Evolutionary conservation across 202 grass and related monocot genomes (phyloP).

Genomic region (Digitaria exilis): DNA sequence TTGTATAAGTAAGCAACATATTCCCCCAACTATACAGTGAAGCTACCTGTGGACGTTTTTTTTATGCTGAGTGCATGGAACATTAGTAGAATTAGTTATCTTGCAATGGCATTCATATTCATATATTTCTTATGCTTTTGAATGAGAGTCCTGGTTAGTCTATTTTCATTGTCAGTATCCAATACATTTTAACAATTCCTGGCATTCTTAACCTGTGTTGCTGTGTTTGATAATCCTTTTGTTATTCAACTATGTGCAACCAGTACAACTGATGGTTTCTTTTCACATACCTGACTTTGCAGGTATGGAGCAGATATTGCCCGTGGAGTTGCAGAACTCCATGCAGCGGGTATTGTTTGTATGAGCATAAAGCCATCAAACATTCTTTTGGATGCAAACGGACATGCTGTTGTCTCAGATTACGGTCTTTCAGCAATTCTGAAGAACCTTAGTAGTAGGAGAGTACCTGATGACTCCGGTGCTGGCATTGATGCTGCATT

Average conservation of each 20-base stretch:
- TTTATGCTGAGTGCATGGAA: conserved; percentile 28
- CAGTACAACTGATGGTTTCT: neutral
- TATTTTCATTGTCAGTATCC: conserved; percentile 24
- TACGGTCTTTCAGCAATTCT: conserved; percentile 95
- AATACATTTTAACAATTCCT: neutral
- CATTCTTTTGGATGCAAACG: conserved; percentile 83
- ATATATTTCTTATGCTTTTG: conserved; percentile 22
- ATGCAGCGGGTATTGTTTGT: conserved; percentile 97
- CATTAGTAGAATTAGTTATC: conserved; percentile 11
- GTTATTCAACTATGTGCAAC: neutral
- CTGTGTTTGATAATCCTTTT: conserved; percentile 12
- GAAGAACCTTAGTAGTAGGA: conserved; percentile 74
- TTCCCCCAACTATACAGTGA: neutral
- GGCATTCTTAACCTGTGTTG: neutral
- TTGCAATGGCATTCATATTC: conserved; percentile 9
- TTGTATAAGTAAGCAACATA: conserved; percentile 11
- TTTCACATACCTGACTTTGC: conserved; percentile 35
- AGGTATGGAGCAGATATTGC: conserved; percentile 99
- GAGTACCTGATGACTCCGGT: conserved; percentile 67
- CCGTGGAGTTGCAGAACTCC: conserved; percentile 93
- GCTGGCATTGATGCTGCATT: conserved; percentile 77
- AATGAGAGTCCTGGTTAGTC: neutral
- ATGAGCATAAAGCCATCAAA: conserved; percentile 99
- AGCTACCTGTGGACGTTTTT: neutral
- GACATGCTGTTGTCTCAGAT: conserved; percentile 82